Base-by-base conservation (phyloP, 2,329 filamentous ascomycete genomes). In the Harringtonia aguacate region DNA sequence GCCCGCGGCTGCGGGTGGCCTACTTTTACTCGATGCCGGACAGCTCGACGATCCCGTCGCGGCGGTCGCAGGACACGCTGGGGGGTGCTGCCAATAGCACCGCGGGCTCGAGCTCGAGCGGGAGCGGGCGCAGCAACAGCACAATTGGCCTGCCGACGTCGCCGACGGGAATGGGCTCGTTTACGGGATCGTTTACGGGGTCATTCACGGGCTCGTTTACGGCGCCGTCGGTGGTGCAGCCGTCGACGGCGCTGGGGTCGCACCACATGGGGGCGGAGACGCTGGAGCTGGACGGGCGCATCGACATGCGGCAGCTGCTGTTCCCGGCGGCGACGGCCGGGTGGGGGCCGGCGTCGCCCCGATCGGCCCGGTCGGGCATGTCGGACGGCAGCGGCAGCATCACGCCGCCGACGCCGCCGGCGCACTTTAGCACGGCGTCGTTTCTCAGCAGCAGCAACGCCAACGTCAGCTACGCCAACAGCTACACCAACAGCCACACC, bases 271-370 rank as follows among this genome's bases (percentile, higher is more conserved):
- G 17, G n/a, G 18, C 66, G 30, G 54, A 67, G n/a, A 64, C 63
- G 6, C 66, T 69, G 45, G 62, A 70, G 43, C 62, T 68, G 47
- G 62, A 64, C 40, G 63, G 64, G 44, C 60, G 65, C 30, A 60
- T 73, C 44, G 72, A 75, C 49, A 62, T 76, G 30, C 59, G 61
- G 39, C 62, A 62, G 49, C 55, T 75, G n/a, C 18, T 41, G 2
- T 28, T 44, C 31, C 14, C 27, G 30, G 9, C 34, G 6, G n/a
- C 34, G 17, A 15, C n/a, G 33, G 29, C 38, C 21, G 34, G 35
- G 10, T 22, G 39, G 28, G 33, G n/a, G 17, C 30, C 27, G 15
- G 28, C 28, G 28, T 29, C 28, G 13, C 13, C 28, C 13, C 28
- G 28, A 8, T 14, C 36, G 18, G 22, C 24, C 10, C 21, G 24